Base-by-base conservation (phyloP, 352 stramenopile genomes). In the Pythium aquatile region DNA sequence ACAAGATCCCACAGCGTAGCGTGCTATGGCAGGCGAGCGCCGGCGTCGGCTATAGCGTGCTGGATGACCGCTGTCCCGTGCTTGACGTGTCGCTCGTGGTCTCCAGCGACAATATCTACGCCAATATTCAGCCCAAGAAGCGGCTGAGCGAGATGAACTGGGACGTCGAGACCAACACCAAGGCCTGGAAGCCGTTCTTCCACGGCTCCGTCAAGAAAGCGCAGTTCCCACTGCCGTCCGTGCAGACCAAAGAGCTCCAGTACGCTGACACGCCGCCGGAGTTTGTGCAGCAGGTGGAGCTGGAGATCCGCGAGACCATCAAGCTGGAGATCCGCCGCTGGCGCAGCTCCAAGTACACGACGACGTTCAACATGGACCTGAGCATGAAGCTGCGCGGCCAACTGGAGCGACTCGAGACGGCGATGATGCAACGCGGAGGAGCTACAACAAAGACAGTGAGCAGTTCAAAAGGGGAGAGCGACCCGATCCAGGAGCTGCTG, bases 1-100 rank as follows among this genome's bases (percentile, higher is more conserved):
- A 69, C 67, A 81, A 83, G 62, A 79, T 76, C 42, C 76, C 73
- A 13, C 78, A 77, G 55, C 73, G 68, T 13, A 70, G 65, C 32
- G 70, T 92, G 17, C 75, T 98, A n/a, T 97, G 91, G 83, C 96
- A 98, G 64, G 85, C 94, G 20, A 93, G 79, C 39, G 93, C 78
- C 8, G 93, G 91, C 2, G 71, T 85, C 14, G 81, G 80, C 7
- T 97, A 96, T 67, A 68, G 73, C 57, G 73, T 85, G 55, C 69
- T 73, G 30, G 92, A 97, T 63, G 75, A 85, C 8, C 75, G 81
- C n/a, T 97, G 85, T 47, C 91, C 94, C 20, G 72, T 98, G 52
- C 68, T 84, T 7, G 82, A 97, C 51, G 78, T 98, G 7, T 87
- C 78, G 24, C 81, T 94, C 48, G 77, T 97, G n/a, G 79, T 96